These are phyloP conservation scores for Zanthoxylum bungeanum DNA, from an alignment of 345 rosid genomes.

Conservation along the genomic window DNA sequence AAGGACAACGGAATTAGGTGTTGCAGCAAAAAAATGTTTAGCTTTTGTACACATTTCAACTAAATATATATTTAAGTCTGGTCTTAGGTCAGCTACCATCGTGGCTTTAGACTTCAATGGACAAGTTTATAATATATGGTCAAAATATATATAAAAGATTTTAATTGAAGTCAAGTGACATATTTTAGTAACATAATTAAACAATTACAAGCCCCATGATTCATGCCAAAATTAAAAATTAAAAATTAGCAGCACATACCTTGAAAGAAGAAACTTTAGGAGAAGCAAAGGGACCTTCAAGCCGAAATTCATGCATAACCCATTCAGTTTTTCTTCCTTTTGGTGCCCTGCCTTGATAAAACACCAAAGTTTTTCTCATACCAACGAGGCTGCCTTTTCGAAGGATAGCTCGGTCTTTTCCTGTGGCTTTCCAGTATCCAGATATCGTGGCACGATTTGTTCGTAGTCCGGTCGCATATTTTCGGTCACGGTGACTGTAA, in stretches of 20 bases:
- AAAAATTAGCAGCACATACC: too few relatives aligned
- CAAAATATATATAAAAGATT: background rate
- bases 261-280: slow-evolving; percentile 28
- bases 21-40: background rate
- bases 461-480: slow-evolving; percentile 87
- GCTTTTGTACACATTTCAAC: background rate
- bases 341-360: slow-evolving; percentile 94
- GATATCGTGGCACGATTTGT: slow-evolving; percentile 81
- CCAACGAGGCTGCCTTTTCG: slow-evolving; percentile 67
- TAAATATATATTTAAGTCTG: background rate
- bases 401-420: slow-evolving; percentile 59
- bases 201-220: background rate
- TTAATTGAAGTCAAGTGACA: background rate
- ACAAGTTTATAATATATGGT: background rate
- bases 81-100: background rate
- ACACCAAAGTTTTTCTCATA: slow-evolving; percentile 90
- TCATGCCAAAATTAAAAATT: background rate
- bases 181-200: background rate
- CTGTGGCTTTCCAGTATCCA: slow-evolving; percentile 98
- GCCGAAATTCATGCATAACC: slow-evolving; percentile 95
- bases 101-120: background rate
- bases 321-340: slow-evolving; percentile 74
- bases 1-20: background rate
- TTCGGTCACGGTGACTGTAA: slow-evolving; percentile 79
- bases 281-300: slow-evolving; percentile 48